A percentile compares a stretch with the other conserved stretches of the same genome.
These are phyloP conservation scores for Inga oerstediana DNA, from an alignment of 306 rosid genomes.

Conservation along the genomic window DNA sequence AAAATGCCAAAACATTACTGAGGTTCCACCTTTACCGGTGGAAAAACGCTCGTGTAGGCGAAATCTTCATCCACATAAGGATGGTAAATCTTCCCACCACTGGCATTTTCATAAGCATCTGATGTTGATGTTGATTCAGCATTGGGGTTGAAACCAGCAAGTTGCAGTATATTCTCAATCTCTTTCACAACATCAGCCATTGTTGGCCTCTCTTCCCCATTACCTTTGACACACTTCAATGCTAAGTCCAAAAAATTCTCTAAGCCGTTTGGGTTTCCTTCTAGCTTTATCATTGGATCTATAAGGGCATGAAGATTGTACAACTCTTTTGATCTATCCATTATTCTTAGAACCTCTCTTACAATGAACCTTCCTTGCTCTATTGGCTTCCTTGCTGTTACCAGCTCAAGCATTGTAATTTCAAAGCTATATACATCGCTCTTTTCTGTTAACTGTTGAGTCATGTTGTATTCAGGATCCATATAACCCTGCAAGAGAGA, in stretches of 20 bases:
- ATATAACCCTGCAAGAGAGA: conserved; percentile 65
- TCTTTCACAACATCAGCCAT: conserved; percentile 72
- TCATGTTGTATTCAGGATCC: conserved; percentile 60
- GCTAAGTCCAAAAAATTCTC: conserved; percentile 66
- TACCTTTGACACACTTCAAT: conserved; percentile 60
- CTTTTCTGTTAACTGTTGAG: conserved; percentile 63
- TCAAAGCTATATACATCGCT: conserved; percentile 84
- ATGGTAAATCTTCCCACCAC: conserved; percentile 34
- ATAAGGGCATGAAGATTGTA: conserved; percentile 44
- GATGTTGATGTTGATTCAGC: conserved; percentile 51
- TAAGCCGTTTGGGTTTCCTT: conserved; percentile 41
- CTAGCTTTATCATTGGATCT: conserved; percentile 47
- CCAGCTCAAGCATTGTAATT: conserved; percentile 68
- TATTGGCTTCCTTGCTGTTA: conserved; percentile 70
- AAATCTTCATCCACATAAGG: conserved; percentile 42
- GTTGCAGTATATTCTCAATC: conserved; percentile 56
- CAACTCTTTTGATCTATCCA: conserved; percentile 50
- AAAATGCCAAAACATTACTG: not conserved
- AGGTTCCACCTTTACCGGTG: conserved; percentile 6
- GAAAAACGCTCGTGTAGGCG: not conserved
- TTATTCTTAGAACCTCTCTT: no score
- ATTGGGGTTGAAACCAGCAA: conserved; percentile 54
- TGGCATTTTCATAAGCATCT: conserved; percentile 40
- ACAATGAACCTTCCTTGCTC: conserved; percentile 67
- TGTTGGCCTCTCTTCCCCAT: conserved; percentile 54